Evolutionary conservation across 2,329 filamentous ascomycete genomes (phyloP), one percentile per base, ranked within the genome.

Genomic region (Apiospora saccharicola): DNA sequence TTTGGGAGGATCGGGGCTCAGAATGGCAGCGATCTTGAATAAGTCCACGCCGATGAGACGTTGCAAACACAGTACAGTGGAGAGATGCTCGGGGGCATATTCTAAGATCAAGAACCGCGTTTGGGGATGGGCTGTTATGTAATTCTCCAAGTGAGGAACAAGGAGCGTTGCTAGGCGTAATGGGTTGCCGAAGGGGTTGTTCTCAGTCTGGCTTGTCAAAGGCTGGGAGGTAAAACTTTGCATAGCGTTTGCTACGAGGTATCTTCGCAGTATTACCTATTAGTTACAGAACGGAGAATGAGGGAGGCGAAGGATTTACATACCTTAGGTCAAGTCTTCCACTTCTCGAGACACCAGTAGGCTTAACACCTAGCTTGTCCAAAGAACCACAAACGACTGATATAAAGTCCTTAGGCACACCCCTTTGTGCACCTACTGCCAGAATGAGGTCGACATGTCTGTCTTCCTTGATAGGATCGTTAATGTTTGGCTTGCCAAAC

Each of bases 291-390:
- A 13, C 19, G 64, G 22, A 57, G n/a, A 43, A 16, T 14, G 19
- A 53, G 7, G 43, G 1, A 69, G 76, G 83, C 73, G 10, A n/a
- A n/a, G 10, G 13, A 8, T 12, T 4, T 8, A 46, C 30, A 46
- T 82, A 90, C 88, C 88, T 85, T 43, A 92, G 82, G 76, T 91
- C 88, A n/a, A 92, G 78, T 49, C 86, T 85, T 22, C 88, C 89
- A 72, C 86, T 90, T 51, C 87, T 85, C 24, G 84, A 87, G 13
- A 84, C 77, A 0, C 88, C 87, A 68, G 82, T 85, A 0, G 84
- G 80, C 72, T 88, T 88, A 8, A 80, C 83, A 0, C 89, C 90
- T 4, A 91, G 80, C 71, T 84, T 86, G 75, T 91, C 89, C 14
- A 92, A 78, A 71, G 86, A 86, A 0, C 85, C 83, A 3, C 83